Evolutionary conservation across 208 protist species (phyloP).

Genomic region (Endotrypanum monterogeii): DNA sequence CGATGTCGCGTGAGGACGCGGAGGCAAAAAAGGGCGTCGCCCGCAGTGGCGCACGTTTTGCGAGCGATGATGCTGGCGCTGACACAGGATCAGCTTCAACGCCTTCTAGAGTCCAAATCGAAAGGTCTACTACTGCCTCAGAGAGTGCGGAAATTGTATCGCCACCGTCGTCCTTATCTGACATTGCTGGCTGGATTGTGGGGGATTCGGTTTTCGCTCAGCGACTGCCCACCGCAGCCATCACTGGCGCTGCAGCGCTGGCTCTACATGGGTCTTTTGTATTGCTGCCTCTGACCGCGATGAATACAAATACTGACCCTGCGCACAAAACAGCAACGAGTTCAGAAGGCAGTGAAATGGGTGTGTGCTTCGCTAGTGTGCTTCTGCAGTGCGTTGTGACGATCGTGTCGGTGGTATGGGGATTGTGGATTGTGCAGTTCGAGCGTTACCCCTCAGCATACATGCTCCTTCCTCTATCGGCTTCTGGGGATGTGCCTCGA

Average conservation of each 20-base stretch:
- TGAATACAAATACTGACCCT: background rate
- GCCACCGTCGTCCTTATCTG: background rate
- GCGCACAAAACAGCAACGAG: background rate
- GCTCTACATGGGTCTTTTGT: conserved; percentile 11
- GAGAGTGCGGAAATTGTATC: background rate
- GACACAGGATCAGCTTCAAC: background rate
- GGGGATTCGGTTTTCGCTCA: conserved; percentile 23
- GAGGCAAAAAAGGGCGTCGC: background rate
- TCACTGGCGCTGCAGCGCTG: conserved; percentile 26
- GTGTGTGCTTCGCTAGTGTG: conserved; percentile 51
- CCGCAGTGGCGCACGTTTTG: background rate
- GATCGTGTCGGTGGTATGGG: conserved; percentile 44
- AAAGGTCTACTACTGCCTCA: background rate
- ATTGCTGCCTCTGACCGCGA: conserved; percentile 15
- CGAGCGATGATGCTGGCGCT: background rate
- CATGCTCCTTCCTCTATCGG: background rate
- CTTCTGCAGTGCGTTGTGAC: conserved; percentile 57
- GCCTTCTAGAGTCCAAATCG: background rate
- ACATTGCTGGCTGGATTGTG: conserved; percentile 2
- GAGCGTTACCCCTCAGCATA: conserved; percentile 31
- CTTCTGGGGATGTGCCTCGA: conserved; percentile 4
- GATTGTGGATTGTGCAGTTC: conserved; percentile 40
- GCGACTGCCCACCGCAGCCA: conserved; percentile 7
- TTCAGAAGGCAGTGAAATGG: conserved; percentile 13
- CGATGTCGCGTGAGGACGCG: conserved; percentile 7